phyloP scores from a whole-genome alignment of 257 asterid genomes.

The Nicotiana knightiana region DNA sequence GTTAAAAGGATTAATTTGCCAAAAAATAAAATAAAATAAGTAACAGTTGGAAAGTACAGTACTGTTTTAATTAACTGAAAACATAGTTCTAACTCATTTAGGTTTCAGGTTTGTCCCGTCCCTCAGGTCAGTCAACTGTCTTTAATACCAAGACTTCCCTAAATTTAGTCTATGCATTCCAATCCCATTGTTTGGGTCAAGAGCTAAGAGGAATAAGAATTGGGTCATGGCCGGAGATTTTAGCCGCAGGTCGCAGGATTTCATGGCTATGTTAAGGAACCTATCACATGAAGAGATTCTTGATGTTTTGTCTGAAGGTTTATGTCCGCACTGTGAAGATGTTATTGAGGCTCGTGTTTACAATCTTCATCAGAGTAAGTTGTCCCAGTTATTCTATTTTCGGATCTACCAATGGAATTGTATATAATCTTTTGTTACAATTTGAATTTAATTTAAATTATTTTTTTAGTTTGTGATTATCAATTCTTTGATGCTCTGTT shows the following conservation, averaged over 20 bases:
- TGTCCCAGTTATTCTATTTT: neutral
- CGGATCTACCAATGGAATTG: neutral
- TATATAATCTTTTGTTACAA: neutral
- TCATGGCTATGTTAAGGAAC: slow-evolving; percentile 10
- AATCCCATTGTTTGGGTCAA: neutral
- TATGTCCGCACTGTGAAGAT: slow-evolving; percentile 17
- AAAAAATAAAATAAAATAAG: too few species aligned
- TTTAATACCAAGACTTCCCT: neutral
- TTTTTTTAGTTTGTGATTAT: neutral
- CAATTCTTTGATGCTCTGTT: neutral
- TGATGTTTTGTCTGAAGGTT: slow-evolving; percentile 20
- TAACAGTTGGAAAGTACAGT: neutral
- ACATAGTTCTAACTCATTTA: neutral
- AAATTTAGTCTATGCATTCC: too few species aligned
- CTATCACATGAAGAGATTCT: slow-evolving; percentile 21
- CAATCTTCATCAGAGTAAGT: slow-evolving; percentile 7
- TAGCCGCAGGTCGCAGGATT: neutral
- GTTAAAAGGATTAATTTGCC: too few species aligned
- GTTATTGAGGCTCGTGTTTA: slow-evolving; percentile 11
- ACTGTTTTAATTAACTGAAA: neutral
- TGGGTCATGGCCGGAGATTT: slow-evolving; percentile 9
- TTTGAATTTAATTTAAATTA: neutral
- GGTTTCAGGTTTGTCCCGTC: neutral
- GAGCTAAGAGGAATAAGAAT: neutral
- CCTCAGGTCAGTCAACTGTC: neutral